Evolutionary conservation across 164 flowering plant genomes (phyloP).

Genomic region (Liquidambar formosana): DNA sequence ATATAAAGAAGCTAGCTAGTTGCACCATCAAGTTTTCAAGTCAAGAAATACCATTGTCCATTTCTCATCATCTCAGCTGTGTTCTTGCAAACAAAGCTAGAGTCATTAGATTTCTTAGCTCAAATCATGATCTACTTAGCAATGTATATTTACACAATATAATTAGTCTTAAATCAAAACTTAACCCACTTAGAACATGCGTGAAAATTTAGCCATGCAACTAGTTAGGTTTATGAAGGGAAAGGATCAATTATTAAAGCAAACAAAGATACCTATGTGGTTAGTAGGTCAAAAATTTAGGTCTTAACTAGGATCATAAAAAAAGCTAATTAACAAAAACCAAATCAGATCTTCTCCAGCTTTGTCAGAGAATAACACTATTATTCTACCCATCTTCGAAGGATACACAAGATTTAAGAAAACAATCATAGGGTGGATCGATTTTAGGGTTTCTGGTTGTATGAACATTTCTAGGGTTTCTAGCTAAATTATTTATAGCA

Average conservation of each 20-base stretch:
- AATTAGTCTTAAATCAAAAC: too few relatives aligned
- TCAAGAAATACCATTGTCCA: not conserved
- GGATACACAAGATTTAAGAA: constrained; percentile 27
- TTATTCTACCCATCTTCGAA: constrained; percentile 19
- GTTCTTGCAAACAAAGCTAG: not conserved
- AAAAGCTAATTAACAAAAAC: constrained; percentile 2
- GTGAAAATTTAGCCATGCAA: not conserved
- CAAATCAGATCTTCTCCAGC: not conserved
- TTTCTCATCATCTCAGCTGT: not conserved
- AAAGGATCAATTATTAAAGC: not conserved
- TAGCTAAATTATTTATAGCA: constrained; percentile 22
- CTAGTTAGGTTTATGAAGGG: not conserved
- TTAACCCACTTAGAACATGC: not conserved
- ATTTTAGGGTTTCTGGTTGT: constrained; percentile 16
- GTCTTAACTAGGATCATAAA: constrained; percentile 9
- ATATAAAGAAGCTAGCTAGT: not conserved
- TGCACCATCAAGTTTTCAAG: not conserved
- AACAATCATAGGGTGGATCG: constrained; percentile 18
- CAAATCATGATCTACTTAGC: not conserved
- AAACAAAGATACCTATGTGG: constrained; percentile 7
- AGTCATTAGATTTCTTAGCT: not conserved
- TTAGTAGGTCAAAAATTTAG: constrained; percentile 17
- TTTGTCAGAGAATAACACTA: constrained; percentile 16
- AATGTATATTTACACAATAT: too few relatives aligned
- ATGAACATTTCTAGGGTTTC: constrained; percentile 33